Evolutionary conservation across 768 basidiomycete species (phyloP), one percentile per base, ranked within the genome.

Genomic region (Phlebiopsis flavidoalba): DNA sequence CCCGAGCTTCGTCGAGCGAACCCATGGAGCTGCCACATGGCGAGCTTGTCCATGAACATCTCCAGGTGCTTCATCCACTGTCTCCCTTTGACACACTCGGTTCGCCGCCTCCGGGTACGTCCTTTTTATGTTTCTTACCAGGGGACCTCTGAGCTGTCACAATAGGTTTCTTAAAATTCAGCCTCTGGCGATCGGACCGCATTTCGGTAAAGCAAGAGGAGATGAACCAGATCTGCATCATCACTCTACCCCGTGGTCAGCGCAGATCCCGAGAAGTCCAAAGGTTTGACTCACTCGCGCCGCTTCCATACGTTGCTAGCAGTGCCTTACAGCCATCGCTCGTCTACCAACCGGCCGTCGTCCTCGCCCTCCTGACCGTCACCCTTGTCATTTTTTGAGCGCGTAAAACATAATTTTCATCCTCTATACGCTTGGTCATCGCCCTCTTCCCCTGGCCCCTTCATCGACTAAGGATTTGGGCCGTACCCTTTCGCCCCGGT

Each of bases 371-470:
- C 53, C 5, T 35, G 10, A 31, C 7, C 53, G 17, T 52, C 50
- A 4, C 26, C 73, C 66, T 81, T 85, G 70, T 89, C 89, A 67
- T 87, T 80, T 60, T n/a, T 78, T 78, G 45, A 88, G 73, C 0
- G 83, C 80, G 60, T 82, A 91, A 88, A 88, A 91, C 84, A 91
- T 88, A 79, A 89, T 85, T 0, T n/a, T 76, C 79, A 60, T 90
- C 89, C 62, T 91, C 89, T 36, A 80, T 74, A 6, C 21, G n/a
- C n/a, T n/a, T 40, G 63, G 84, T 84, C 2, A n/a, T 82, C 87
- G 1, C 78, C 82, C 1, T 84, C 87, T 10, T 83, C 85, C 33
- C 37, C 53, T 37, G 35, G 31, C 33, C 35, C 51, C 48, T 15
- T 26, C 48, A 21, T 49, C 79, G 0, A 72, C n/a, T 71, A 17